Evolutionary conservation across 2,329 filamentous ascomycete genomes (phyloP), one percentile per base, ranked within the genome.

Genomic region (Penicillium griseofulvum): DNA sequence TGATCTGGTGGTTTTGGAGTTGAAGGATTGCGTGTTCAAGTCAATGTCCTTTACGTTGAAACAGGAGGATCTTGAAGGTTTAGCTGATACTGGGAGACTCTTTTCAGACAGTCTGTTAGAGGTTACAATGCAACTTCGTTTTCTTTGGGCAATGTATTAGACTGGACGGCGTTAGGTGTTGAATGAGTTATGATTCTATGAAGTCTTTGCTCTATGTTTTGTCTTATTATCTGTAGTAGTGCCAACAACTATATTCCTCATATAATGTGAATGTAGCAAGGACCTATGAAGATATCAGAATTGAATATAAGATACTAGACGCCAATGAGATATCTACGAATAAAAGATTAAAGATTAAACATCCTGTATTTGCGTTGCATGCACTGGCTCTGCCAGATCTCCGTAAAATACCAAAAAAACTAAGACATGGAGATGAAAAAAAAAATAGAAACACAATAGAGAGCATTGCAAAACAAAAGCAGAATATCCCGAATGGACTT

Each of bases 301-400:
- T 11, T 31, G 29, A 34, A 34, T 11, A 16, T 34, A 2, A 42
- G 22, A 24, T 41, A 41, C 28, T 31, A 17, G 26, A 44, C 4
- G 12, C 22, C 1, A 12, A 4, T 47, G 16, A 47, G 5, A 17
- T 4, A 46, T 33, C 9, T 14, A 28, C 7, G 1, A 19, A 16
- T n/a, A 8, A 33, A 17, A 12, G 14, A 22, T 41, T 34, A 42
- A n/a, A 36, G 22, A 50, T 49, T 42, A 24, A 49, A 46, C 31
- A 26, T 49, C 29, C 17, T 10, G 49, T 19, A 41, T 34, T 45
- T 24, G 45, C 49, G 28, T 54, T 51, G 46, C 39, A 54, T 47
- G 54, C 49, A 47, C 52, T 54, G 58, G 61, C 60, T 57, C 59
- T 57, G 58, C 54, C 58, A 58, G 17, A 43, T 52, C 55, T 49